Conservation (phyloP, 2,329 filamentous ascomycete genomes). For the Fusarium aywerte region DNA sequence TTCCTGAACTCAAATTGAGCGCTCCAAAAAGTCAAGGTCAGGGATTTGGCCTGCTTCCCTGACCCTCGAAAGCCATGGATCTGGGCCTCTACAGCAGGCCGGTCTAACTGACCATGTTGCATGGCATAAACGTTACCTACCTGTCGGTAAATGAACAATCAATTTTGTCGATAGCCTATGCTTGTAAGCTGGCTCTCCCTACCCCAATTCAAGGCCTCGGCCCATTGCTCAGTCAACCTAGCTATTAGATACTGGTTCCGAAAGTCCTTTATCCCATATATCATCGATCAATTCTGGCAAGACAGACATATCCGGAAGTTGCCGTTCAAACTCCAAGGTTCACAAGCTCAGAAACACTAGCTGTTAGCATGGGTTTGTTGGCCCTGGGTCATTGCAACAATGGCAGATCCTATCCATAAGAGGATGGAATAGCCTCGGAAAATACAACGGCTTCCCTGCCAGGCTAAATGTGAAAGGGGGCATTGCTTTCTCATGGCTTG, state of each 20-base stretch:
- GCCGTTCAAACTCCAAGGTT: conserved; percentile 9
- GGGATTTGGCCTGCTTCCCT: conserved; percentile 16
- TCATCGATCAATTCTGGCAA: not conserved
- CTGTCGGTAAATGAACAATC: conserved; percentile 40
- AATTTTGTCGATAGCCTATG: conserved; percentile 8
- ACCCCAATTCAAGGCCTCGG: not conserved
- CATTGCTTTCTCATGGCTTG: conserved; percentile 26
- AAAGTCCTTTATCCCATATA: not conserved
- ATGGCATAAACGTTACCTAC: conserved; percentile 37
- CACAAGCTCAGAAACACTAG: conserved; percentile 13
- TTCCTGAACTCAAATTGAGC: conserved; percentile 24
- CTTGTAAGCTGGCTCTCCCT: not conserved
- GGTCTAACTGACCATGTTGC: conserved; percentile 19
- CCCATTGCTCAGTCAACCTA: not conserved
- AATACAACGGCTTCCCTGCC: conserved; percentile 39
- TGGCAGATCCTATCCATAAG: conserved; percentile 40
- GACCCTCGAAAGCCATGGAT: conserved; percentile 20
- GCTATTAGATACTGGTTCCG: not conserved
- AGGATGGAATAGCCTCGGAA: conserved; percentile 22
- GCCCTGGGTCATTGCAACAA: conserved; percentile 10
- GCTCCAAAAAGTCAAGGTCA: conserved; percentile 17
- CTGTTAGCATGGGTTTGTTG: conserved; percentile 15
- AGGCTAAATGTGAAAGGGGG: conserved; percentile 34
- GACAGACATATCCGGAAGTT: not conserved
- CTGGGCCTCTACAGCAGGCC: conserved; percentile 22